Evolutionary conservation across 768 basidiomycete species (phyloP).

Genomic region (Pisolithus microcarpus): DNA sequence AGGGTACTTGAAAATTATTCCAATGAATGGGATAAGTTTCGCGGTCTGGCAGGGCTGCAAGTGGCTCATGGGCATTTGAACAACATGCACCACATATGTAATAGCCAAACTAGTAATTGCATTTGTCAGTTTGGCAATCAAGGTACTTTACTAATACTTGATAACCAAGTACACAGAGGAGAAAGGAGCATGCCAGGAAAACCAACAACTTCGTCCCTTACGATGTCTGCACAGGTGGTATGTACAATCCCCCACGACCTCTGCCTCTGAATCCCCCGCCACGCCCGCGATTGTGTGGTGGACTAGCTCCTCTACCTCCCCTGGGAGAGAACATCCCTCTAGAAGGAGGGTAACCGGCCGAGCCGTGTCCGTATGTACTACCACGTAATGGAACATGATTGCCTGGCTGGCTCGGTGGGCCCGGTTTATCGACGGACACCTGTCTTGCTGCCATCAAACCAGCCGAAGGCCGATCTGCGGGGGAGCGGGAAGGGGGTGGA

Average conservation of each 20-base stretch:
- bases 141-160: too few relatives aligned
- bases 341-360: constrained; percentile 8
- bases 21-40: constrained; percentile 92
- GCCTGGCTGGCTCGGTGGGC: not conserved
- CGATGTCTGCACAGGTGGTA: constrained; percentile 5
- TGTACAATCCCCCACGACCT: constrained; percentile 18
- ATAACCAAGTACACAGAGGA: too few relatives aligned
- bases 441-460: not conserved
- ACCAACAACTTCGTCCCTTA: not conserved
- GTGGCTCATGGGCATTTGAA: constrained; percentile 23
- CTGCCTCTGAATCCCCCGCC: constrained; percentile 28
- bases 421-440: not conserved
- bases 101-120: too few relatives aligned
- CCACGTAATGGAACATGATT: constrained; percentile 17
- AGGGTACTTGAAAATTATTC: constrained; percentile 90
- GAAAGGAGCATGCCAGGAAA: not conserved
- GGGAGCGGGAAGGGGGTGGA: not conserved
- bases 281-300: constrained; percentile 24
- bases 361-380: constrained; percentile 26
- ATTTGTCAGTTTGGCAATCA: too few relatives aligned
- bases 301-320: constrained; percentile 28
- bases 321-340: constrained; percentile 18
- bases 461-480: too few relatives aligned
- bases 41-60: constrained; percentile 71
- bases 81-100: not conserved